Conservation (phyloP, 78 protist species). For the Dictyostelium firmibasis region DNA sequence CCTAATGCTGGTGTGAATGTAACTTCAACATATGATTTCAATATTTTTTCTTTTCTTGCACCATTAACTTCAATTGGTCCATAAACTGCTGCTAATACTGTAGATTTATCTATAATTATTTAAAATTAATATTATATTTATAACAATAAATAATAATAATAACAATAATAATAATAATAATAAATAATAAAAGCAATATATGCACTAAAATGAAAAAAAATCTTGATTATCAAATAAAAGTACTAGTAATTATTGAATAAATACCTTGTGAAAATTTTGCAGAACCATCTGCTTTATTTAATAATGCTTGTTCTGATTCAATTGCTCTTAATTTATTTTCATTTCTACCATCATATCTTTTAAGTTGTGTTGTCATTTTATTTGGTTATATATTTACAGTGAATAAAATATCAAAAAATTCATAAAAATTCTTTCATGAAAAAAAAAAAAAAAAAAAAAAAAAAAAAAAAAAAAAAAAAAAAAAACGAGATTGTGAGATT, state of each 20-base stretch:
- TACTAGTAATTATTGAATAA: no score
- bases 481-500: no score
- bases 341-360: conserved; percentile 55
- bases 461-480: no score
- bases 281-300: conserved; percentile 81
- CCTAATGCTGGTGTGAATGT: conserved; percentile 49
- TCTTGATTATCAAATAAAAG: no score
- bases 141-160: not conserved
- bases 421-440: no score
- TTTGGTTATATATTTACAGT: not conserved
- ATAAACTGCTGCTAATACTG: conserved; percentile 75
- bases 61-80: conserved; percentile 74
- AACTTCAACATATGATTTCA: conserved; percentile 60
- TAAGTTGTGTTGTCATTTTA: not conserved
- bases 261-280: conserved; percentile 63
- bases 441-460: no score
- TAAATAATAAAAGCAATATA: no score
- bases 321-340: conserved; percentile 49
- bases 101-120: conserved; percentile 20
- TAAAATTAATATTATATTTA: not conserved
- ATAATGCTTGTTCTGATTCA: conserved; percentile 60
- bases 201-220: no score
- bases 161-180: no score
- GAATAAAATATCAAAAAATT: no score
- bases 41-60: conserved; percentile 71